phyloP scores from a whole-genome alignment of 129 eudicot genomes.

The Apium graveolens region DNA sequence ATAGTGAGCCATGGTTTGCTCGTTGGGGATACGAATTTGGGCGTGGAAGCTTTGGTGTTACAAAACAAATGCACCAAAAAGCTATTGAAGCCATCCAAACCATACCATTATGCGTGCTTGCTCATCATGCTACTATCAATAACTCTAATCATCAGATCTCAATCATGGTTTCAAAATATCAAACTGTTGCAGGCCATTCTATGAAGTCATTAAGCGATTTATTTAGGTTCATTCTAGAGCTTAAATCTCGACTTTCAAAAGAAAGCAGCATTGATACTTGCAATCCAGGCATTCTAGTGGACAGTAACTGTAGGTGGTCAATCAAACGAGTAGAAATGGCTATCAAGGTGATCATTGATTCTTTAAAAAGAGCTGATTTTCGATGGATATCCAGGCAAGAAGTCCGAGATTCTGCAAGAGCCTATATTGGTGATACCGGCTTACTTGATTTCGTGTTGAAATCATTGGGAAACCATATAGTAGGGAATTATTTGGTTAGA shows the following conservation, averaged over 20 bases:
- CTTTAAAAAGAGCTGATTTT: slow-evolving; percentile 64
- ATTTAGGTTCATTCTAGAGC: slow-evolving; percentile 75
- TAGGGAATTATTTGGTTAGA: slow-evolving; percentile 80
- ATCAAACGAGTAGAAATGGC: slow-evolving; percentile 98
- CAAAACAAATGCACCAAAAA: slow-evolving; percentile 54
- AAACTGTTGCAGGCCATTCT: slow-evolving; percentile 64
- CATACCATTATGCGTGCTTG: slow-evolving; percentile 59
- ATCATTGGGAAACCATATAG: slow-evolving; percentile 85
- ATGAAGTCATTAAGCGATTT: slow-evolving; percentile 61
- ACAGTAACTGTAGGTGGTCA: slow-evolving; percentile 85
- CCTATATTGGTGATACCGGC: slow-evolving; percentile 91
- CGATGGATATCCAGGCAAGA: slow-evolving; percentile 95
- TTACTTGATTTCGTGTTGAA: slow-evolving; percentile 86
- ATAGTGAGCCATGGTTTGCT: slow-evolving; percentile 82
- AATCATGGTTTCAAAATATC: slow-evolving; percentile 54
- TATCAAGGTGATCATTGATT: slow-evolving; percentile 75
- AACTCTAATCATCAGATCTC: slow-evolving; percentile 41
- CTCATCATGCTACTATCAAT: slow-evolving; percentile 35
- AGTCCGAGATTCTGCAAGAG: slow-evolving; percentile 93
- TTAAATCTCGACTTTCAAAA: slow-evolving; percentile 47
- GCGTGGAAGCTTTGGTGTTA: slow-evolving; percentile 79
- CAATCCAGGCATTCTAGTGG: slow-evolving; percentile 57
- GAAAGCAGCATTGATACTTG: slow-evolving; percentile 35
- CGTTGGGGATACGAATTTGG: slow-evolving; percentile 85
- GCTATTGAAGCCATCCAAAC: slow-evolving; percentile 69